These are phyloP conservation scores for Cytospora paraplurivora DNA, from an alignment of 2,329 filamentous ascomycete genomes.

Conservation along the genomic window DNA sequence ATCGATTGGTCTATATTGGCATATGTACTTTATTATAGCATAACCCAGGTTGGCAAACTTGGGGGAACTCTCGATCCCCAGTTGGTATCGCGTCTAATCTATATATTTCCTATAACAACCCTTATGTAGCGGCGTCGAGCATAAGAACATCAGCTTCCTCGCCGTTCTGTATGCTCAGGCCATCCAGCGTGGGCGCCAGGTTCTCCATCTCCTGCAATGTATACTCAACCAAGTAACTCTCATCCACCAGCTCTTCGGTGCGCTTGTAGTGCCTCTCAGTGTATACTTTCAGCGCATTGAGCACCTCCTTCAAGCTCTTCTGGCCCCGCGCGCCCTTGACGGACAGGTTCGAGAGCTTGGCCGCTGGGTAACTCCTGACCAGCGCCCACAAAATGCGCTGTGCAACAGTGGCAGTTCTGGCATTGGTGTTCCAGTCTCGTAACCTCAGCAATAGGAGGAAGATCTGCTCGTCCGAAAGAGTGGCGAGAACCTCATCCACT, in stretches of 20 bases:
- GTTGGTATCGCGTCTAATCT: conserved; percentile 14
- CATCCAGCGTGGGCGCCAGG: conserved; percentile 50
- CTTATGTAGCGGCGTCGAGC: conserved; percentile 32
- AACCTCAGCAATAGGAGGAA: conserved; percentile 79
- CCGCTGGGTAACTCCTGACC: conserved; percentile 78
- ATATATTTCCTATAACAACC: neutral
- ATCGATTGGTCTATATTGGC: neutral
- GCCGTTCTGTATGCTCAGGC: conserved; percentile 6
- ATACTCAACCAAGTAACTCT: conserved; percentile 93
- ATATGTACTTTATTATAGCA: neutral
- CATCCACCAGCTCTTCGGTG: conserved; percentile 86
- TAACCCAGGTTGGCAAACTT: neutral
- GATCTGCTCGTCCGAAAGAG: conserved; percentile 80
- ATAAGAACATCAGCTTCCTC: conserved; percentile 34
- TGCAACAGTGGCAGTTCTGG: conserved; percentile 78
- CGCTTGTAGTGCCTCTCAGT: conserved; percentile 91
- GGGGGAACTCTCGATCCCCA: neutral
- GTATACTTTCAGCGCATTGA: conserved; percentile 86
- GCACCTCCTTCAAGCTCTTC: conserved; percentile 75
- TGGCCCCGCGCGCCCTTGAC: conserved; percentile 59
- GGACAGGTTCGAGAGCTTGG: conserved; percentile 71
- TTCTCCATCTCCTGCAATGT: conserved; percentile 91
- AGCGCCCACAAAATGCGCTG: conserved; percentile 82
- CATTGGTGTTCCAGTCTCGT: conserved; percentile 97
- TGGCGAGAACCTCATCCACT: conserved; percentile 83